These are phyloP conservation scores for Alternaria tenuissima DNA, from an alignment of 2,329 filamentous ascomycete species.

Conservation along the genomic window DNA sequence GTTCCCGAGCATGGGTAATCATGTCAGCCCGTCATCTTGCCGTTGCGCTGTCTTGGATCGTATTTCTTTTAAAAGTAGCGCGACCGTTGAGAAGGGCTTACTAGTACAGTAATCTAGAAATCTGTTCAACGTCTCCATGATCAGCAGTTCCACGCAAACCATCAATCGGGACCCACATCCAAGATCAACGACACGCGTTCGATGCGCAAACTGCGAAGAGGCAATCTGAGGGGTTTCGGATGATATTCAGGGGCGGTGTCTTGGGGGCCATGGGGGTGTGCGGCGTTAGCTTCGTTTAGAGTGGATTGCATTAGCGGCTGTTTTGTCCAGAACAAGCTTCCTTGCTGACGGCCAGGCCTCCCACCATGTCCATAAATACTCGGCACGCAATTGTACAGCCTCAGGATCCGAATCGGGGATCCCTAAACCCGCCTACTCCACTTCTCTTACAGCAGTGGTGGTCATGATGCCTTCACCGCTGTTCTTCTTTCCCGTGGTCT, in stretches of 20 bases:
- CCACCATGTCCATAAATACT: conserved; percentile 3
- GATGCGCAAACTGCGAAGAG: conserved; percentile 3
- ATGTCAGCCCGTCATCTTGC: not conserved
- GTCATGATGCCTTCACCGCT: conserved; percentile 22
- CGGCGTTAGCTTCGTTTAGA: not conserved
- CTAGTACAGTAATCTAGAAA: not conserved
- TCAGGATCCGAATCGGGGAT: not conserved
- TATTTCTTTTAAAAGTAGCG: not conserved
- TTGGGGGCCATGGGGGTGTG: not conserved
- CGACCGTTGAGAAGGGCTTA: not conserved
- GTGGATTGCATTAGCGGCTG: conserved; percentile 13
- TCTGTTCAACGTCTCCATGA: conserved; percentile 1
- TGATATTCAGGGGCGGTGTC: conserved; percentile 8
- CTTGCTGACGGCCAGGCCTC: not conserved
- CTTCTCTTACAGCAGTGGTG: conserved; percentile 25
- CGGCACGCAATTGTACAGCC: not conserved
- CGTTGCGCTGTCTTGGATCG: not conserved
- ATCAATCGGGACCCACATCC: conserved; percentile 7
- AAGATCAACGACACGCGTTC: conserved; percentile 15
- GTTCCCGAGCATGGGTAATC: conserved; percentile 1
- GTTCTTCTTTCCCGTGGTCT: conserved; percentile 26
- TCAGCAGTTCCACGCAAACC: conserved; percentile 2
- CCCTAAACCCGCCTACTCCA: conserved; percentile 8
- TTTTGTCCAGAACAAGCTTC: conserved; percentile 11
- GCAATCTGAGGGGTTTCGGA: not conserved